Conservation (phyloP, 2,329 filamentous ascomycete genomes). For the Alternaria conjuncta region DNA sequence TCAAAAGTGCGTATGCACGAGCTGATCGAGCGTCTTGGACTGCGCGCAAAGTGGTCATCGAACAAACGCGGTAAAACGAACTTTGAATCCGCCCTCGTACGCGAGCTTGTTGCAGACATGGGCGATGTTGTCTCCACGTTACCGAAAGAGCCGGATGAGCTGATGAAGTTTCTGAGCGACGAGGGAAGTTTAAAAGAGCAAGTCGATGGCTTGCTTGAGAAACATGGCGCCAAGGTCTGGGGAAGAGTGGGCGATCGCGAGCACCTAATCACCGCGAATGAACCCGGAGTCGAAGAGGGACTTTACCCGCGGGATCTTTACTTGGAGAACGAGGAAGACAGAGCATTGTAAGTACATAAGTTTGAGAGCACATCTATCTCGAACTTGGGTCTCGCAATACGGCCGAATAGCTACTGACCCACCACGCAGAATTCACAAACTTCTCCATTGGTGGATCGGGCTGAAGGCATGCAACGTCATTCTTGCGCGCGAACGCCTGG, state of each 20-base stretch:
- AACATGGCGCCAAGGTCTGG: conserved; percentile 44
- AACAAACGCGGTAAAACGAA: conserved; percentile 48
- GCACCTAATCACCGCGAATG: conserved; percentile 42
- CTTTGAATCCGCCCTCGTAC: conserved; percentile 44
- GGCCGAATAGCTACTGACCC: conserved; percentile 15
- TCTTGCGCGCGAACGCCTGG: conserved; percentile 43
- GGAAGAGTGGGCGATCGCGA: conserved; percentile 39
- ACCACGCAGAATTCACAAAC: conserved; percentile 35
- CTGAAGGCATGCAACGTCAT: conserved; percentile 48
- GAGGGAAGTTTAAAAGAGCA: conserved; percentile 38
- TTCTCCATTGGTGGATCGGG: conserved; percentile 48
- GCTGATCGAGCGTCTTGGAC: conserved; percentile 43
- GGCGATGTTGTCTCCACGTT: conserved; percentile 39
- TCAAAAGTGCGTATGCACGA: conserved; percentile 47
- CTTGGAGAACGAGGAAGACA: conserved; percentile 42
- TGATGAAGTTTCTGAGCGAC: conserved; percentile 37
- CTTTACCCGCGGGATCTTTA: conserved; percentile 42
- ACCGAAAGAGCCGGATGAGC: conserved; percentile 43
- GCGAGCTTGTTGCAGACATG: conserved; percentile 45
- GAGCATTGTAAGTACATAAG: conserved; percentile 31
- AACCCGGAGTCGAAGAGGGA: conserved; percentile 40
- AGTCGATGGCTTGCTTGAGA: conserved; percentile 38
- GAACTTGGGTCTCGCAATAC: not conserved
- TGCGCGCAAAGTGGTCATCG: conserved; percentile 47
- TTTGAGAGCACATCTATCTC: not conserved